Evolutionary conservation across 176 grass and related monocot species (phyloP), one percentile per base, ranked within the genome.

Genomic region (Triticum timopheevii): DNA sequence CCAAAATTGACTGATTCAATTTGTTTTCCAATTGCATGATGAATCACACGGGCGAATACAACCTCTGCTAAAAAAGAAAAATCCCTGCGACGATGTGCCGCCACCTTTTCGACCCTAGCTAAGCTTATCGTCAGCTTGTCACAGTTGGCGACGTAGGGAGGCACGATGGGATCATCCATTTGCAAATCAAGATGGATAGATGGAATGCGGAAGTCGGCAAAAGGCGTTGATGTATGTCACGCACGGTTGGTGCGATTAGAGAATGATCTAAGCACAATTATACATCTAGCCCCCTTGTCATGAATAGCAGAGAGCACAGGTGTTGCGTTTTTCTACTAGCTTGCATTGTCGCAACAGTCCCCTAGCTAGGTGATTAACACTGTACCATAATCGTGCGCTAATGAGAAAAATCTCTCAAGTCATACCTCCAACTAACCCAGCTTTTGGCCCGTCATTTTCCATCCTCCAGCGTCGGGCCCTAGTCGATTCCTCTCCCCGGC

Each of bases 341-440:
- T 40, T 45, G 13, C 39, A 30, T 66, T 8, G 31, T 49, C 42
- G 71, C 39, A 65, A 22, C 3, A 36, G 47, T 35, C 30, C 9
- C 6, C 31, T 30, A 30, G 28, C 31, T 72, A 35, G 38, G 40
- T 31, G 8, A 28, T 52, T 64, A 71, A 82, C 24, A 64, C 2
- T 13, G 83, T 11, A 44, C 11, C 44, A 64, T 79, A 73, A 74
- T 47, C 85, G 42, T 74, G 84, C 79, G 80, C 50, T 42, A 13
- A 76, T 23, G 36, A 64, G 65, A 79, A 79, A 86, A 69, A 89
- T 54, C 50, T 54, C 50, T 54, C 50, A 87, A 80, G 77, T 64
- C 86, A 78, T 83, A 68, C 78, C 92, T 78, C 44, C 87, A 92
- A 85, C 87, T 69, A 94, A 92, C 77, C 83, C 77, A 5, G 56